Evolutionary conservation across 306 rosid species (phyloP).

Genomic region (Albizia julibrissin): DNA sequence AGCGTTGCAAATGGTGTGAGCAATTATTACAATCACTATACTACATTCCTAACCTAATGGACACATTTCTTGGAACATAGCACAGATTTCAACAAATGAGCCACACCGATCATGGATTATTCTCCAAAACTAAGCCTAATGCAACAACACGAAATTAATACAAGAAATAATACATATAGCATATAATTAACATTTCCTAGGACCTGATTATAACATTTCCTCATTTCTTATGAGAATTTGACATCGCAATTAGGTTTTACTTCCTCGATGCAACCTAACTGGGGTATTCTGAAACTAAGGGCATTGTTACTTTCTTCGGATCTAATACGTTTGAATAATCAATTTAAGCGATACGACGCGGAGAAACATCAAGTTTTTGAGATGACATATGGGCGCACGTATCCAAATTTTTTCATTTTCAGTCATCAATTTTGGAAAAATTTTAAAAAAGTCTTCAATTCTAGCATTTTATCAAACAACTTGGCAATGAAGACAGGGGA

Average conservation of each 20-base stretch:
- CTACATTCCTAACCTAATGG: not conserved
- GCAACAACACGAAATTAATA: not conserved
- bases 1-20: not conserved
- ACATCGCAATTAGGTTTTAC: not conserved
- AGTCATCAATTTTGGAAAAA: not conserved
- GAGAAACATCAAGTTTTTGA: not conserved
- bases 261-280: not conserved
- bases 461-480: not conserved
- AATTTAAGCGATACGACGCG: not conserved
- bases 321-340: slow-evolving; percentile 19
- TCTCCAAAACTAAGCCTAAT: not conserved
- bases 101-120: not conserved
- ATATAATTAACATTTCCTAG: not conserved
- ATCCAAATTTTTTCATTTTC: not conserved
- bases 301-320: slow-evolving; percentile 10
- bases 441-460: not conserved
- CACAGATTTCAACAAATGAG: not conserved
- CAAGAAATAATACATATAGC: too few relatives aligned
- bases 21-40: not conserved
- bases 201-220: slow-evolving; percentile 33
- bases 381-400: not conserved
- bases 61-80: not conserved
- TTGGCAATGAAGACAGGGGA: not conserved
- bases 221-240: not conserved
- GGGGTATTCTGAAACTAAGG: not conserved